Evolutionary conservation across 2,329 filamentous ascomycete species (phyloP).

Genomic region (Colletotrichum lindemuthianum): DNA sequence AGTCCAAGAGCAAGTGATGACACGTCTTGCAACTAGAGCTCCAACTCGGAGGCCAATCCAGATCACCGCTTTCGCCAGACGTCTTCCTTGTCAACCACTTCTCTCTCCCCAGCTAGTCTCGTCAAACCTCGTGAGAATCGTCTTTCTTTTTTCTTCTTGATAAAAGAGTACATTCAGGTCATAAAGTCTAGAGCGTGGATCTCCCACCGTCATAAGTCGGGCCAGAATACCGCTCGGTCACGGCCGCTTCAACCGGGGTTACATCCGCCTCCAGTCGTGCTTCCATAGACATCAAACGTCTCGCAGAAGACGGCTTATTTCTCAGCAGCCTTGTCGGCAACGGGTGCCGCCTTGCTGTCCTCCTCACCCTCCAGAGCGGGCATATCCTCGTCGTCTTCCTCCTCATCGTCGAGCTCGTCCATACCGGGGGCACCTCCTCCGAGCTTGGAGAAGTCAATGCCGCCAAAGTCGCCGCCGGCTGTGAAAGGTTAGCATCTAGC

Average conservation of each 20-base stretch:
- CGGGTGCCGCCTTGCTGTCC: conserved; percentile 49
- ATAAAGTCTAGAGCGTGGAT: conserved; percentile 32
- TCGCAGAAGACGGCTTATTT: conserved; percentile 26
- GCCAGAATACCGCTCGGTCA: conserved; percentile 6
- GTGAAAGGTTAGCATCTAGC: conserved; percentile 30
- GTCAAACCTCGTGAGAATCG: conserved; percentile 6
- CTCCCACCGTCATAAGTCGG: conserved; percentile 1
- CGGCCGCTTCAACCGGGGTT: neutral
- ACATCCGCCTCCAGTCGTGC: conserved; percentile 15
- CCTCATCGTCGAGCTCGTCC: conserved; percentile 61
- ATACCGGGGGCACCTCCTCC: conserved; percentile 64
- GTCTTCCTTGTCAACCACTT: neutral
- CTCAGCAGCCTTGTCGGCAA: conserved; percentile 40
- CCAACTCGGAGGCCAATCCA: too few species aligned
- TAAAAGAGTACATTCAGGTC: conserved; percentile 34
- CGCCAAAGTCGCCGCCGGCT: conserved; percentile 76
- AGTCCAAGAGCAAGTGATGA: too few species aligned
- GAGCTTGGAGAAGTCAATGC: conserved; percentile 95
- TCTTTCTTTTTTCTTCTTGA: conserved; percentile 26
- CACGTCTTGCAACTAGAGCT: too few species aligned
- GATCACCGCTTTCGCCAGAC: conserved; percentile 7
- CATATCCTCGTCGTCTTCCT: conserved; percentile 83
- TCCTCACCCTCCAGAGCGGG: conserved; percentile 78
- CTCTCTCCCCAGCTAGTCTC: conserved; percentile 7
- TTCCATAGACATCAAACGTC: neutral